Percentiles rank a stretch among this genome's conserved stretches.
phyloP scores from a whole-genome alignment of 257 asterid species.

The Nicotiana paniculata region DNA sequence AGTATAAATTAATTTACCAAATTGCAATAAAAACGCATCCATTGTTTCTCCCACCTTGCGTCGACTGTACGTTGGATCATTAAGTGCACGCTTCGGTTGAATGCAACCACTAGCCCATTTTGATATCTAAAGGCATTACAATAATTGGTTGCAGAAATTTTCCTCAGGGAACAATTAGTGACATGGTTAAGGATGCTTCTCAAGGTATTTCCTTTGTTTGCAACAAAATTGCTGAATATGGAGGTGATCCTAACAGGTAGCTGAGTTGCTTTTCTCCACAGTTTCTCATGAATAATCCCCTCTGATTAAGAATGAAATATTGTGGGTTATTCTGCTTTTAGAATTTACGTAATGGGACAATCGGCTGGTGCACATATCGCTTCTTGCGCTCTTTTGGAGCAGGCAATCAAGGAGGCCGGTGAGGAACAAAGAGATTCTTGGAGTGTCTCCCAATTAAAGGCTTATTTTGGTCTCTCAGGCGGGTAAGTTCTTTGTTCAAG shows the following conservation, averaged over 20 bases:
- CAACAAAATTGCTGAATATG: constrained; percentile 85
- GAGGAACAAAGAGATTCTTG: constrained; percentile 59
- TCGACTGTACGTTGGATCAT: not conserved
- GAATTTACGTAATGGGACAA: constrained; percentile 94
- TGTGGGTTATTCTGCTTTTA: constrained; percentile 13
- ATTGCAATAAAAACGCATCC: no score
- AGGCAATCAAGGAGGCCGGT: constrained; percentile 80
- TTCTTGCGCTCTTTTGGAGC: constrained; percentile 84
- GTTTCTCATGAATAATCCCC: not conserved
- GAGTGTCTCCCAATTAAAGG: constrained; percentile 82
- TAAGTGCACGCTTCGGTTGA: not conserved
- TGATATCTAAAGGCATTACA: not conserved
- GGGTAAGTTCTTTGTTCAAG: constrained; percentile 49
- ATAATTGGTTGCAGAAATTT: constrained; percentile 65
- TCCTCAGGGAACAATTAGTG: constrained; percentile 94
- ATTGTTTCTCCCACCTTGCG: not conserved
- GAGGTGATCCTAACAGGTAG: constrained; percentile 97
- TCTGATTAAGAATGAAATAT: constrained; percentile 5
- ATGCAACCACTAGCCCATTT: not conserved
- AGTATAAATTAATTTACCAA: not conserved
- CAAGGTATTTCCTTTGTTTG: constrained; percentile 88
- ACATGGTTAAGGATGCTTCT: constrained; percentile 94
- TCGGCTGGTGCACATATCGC: constrained; percentile 99
- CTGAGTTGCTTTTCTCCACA: not conserved
- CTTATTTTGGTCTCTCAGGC: constrained; percentile 96